Evolutionary conservation across 148 eudicot species (phyloP), one percentile per base, ranked within the genome.

Genomic region (Selenicereus undatus): DNA sequence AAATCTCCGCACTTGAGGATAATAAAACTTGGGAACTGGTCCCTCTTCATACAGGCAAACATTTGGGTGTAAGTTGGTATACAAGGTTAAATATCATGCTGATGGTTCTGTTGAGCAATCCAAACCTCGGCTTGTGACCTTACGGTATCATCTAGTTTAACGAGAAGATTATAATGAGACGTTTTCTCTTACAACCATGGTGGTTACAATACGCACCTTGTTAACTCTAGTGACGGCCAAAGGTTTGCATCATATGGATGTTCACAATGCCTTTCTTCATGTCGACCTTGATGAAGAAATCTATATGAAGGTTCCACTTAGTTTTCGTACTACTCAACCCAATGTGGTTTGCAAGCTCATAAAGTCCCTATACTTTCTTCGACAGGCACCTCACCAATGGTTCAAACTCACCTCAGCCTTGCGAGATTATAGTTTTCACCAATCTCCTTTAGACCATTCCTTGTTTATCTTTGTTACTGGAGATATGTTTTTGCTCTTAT

Each of bases 61-160:
- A 8, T 22, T 76, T 8, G 68, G 78, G 21, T 51, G 62, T 30
- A 76, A 76, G n/a, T 76, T 69, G 78, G 68, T 76, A 8, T 76
- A 45, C 45, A 54, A 27, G 21, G 27, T 76, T 76, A 56, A 76
- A 18, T 20, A 76, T 9, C 36, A 14, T 30, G n/a, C n/a, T 7
- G 78, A 76, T 27, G 78, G 69, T 2, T 22, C n/a, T 3, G 9
- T 76, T 17, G 68, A 76, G 13, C 21, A 26, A 7, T 27, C 26
- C 32, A 76, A 54, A 16, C 69, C 69, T 32, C 4, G 68, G 5
- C 43, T 76, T 1, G 78, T 76, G 10, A 27, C 50, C 3, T 35
- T 76, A 20, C 69, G 68, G 10, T 30, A 76, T 14, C 35, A 30
- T 14, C 68, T 29, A 43, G 45, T 76, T 7, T 48, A 76, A 60